A percentile compares a stretch with the other conserved stretches of the same genome.
Conservation (phyloP, 2,329 filamentous ascomycete species). For the Canariomyces notabilis region DNA sequence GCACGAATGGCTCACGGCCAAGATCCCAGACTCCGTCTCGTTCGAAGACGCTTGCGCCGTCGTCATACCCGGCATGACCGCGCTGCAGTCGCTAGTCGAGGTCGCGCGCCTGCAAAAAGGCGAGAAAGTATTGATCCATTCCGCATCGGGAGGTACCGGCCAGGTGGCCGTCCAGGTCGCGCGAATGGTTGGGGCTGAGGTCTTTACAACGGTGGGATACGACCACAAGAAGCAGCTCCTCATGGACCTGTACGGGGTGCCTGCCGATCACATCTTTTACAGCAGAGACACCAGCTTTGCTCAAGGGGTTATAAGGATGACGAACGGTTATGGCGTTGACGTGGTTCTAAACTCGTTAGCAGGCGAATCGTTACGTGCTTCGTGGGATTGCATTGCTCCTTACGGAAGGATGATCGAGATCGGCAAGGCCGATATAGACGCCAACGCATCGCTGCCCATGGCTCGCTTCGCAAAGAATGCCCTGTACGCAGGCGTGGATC, state of each 20-base stretch:
- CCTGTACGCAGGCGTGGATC: slow-evolving; percentile 3
- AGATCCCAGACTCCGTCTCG: slow-evolving; percentile 32
- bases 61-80: slow-evolving; percentile 32
- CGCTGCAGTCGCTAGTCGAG: slow-evolving; percentile 30
- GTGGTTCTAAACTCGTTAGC: slow-evolving; percentile 38
- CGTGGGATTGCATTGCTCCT: slow-evolving; percentile 36
- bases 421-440: slow-evolving; percentile 8
- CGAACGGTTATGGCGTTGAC: slow-evolving; percentile 31
- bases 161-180: slow-evolving; percentile 29
- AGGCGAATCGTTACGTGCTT: slow-evolving; percentile 37
- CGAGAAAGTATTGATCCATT: slow-evolving; percentile 32
- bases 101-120: slow-evolving; percentile 28
- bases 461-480: slow-evolving; percentile 7
- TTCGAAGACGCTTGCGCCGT: slow-evolving; percentile 32
- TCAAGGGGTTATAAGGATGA: slow-evolving; percentile 27
- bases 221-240: slow-evolving; percentile 34
- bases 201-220: slow-evolving; percentile 33
- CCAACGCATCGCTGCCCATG: slow-evolving; percentile 8
- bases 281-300: slow-evolving; percentile 32
- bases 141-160: slow-evolving; percentile 30
- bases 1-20: slow-evolving; percentile 9
- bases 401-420: slow-evolving; percentile 14
- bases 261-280: slow-evolving; percentile 32
- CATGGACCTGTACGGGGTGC: slow-evolving; percentile 26
- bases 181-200: slow-evolving; percentile 28